phyloP scores from a whole-genome alignment of 768 basidiomycete genomes.

The Panaeolus papilionaceus region DNA sequence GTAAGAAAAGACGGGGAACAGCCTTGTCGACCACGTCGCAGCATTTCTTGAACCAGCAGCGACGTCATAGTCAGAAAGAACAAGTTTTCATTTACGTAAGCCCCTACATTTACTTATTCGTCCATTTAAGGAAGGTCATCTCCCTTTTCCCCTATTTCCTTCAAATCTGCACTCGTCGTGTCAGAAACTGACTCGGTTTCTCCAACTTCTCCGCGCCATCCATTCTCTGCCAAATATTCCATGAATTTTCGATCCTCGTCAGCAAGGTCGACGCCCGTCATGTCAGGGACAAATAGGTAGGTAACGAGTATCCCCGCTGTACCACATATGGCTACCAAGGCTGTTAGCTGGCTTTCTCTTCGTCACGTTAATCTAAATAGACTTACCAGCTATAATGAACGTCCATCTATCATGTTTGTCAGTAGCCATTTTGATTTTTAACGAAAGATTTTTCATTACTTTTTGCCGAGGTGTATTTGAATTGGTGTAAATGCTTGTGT shows the following conservation, averaged over 20 bases:
- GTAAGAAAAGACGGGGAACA: neutral
- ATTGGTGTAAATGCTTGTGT: conserved; percentile 77
- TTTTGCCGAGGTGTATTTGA: conserved; percentile 69
- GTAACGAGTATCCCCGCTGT: conserved; percentile 66
- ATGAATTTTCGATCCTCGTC: conserved; percentile 71
- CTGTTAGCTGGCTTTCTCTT: neutral
- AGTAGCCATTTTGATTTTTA: neutral
- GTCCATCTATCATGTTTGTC: conserved; percentile 52
- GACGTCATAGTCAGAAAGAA: conserved; percentile 12
- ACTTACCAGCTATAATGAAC: conserved; percentile 55
- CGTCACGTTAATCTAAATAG: neutral
- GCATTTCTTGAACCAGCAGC: conserved; percentile 1
- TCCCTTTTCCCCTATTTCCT: neutral
- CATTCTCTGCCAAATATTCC: conserved; percentile 63
- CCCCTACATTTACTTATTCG: neutral
- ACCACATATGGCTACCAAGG: conserved; percentile 62
- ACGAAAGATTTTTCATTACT: conserved; percentile 33
- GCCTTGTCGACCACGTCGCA: neutral
- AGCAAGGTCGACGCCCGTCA: conserved; percentile 69
- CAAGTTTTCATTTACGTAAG: conserved; percentile 8
- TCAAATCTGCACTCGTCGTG: neutral
- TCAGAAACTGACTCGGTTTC: conserved; percentile 48
- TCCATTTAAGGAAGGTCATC: conserved; percentile 7
- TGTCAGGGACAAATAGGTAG: conserved; percentile 72
- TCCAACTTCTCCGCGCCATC: conserved; percentile 70